Evolutionary conservation across 2,329 filamentous ascomycete genomes (phyloP), one percentile per base, ranked within the genome.

Genomic region (Helotiales sp.): DNA sequence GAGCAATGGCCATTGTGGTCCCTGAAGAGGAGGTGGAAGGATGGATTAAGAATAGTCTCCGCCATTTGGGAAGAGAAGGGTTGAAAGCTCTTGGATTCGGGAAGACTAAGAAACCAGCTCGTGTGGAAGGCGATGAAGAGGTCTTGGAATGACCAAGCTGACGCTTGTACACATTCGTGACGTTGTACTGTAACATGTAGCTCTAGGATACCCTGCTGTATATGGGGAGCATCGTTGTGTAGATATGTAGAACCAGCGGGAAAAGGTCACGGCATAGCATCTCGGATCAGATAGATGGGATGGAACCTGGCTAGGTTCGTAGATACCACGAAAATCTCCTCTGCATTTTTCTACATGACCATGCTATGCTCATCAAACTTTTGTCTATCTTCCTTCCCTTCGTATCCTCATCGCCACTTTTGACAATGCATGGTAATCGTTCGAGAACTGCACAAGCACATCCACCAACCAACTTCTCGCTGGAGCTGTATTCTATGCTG

Each of bases 21-120:
- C 82, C 85, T 0, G 81, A 87, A 71, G 85, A 87, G 67, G 86
- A 90, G 70, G 75, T 91, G 59, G 84, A 89, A 72, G 88, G 87
- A 17, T 86, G 85, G 79, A 80, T 85, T 66, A 88, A 87, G 75
- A 81, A 84, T 29, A 78, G 77, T 58, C 57, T 87, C 49, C 76
- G 84, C 52, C 75, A 76, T 57, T 58, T 85, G 29, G 83, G 76
- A 65, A 60, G 65, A 33, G 54, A 52, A 19, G 68, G 63, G 1
- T 47, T 61, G 46, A 52, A 61, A 40, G 56, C 57, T 42, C 10
- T 70, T 3, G 61, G 65, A 2, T 63, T 65, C 50, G 55, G 59
- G 17, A 55, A 63, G 44, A 55, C 58, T 44, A 62, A 66, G 59
- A 67, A 64, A 34, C 27, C 29, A 1, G 31, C 31, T n/a, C 40